Evolutionary conservation across 2,329 filamentous ascomycete species (phyloP).

Genomic region (Aspergillus floridensis): DNA sequence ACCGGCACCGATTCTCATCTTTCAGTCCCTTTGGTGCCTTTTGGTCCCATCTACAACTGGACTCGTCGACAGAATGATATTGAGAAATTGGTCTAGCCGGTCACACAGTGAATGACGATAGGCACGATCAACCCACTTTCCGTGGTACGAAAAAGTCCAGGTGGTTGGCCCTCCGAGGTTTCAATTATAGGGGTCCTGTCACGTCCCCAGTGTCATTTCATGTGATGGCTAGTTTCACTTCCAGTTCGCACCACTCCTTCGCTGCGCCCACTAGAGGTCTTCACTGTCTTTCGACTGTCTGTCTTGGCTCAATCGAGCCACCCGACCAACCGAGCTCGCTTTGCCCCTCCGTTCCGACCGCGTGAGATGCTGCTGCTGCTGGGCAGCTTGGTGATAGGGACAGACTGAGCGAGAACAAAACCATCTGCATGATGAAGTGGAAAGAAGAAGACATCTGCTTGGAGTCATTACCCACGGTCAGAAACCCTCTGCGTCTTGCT

Average conservation of each 20-base stretch:
- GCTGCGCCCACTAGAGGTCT: neutral
- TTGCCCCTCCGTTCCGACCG: neutral
- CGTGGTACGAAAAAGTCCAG: neutral
- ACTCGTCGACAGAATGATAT: neutral
- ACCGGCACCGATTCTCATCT: neutral
- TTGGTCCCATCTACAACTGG: neutral
- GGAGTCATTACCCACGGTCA: neutral
- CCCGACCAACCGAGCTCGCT: neutral
- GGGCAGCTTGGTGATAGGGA: neutral
- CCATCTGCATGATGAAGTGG: conserved; percentile 6
- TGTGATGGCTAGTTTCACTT: neutral
- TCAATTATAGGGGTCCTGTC: conserved; percentile 3
- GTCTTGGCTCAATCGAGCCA: neutral
- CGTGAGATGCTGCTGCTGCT: neutral
- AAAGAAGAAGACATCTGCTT: conserved; percentile 6
- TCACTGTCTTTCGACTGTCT: neutral
- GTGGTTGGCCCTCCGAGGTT: neutral
- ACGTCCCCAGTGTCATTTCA: neutral
- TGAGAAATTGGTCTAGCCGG: neutral
- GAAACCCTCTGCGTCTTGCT: neutral
- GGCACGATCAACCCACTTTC: neutral
- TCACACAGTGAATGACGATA: neutral
- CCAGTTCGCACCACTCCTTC: neutral
- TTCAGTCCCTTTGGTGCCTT: neutral
- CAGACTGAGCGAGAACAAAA: too few species aligned